Evolutionary conservation across 116 monocot species (phyloP).

Genomic region (Posidonia oceanica): DNA sequence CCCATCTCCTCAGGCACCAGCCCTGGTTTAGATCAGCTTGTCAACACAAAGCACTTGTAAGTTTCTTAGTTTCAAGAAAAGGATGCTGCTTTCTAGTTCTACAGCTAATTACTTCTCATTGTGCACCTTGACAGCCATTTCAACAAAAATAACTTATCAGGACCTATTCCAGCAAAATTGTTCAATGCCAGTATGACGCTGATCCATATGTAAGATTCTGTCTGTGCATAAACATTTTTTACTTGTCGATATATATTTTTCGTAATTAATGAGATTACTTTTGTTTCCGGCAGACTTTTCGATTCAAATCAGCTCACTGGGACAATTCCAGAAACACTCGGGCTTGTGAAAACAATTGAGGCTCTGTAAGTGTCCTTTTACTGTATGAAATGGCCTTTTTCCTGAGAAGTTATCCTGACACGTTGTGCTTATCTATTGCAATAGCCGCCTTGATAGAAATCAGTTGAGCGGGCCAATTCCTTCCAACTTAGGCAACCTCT

Average conservation of each 20-base stretch:
- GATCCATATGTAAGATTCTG: slow-evolving; percentile 80
- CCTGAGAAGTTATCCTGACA: not conserved
- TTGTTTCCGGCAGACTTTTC: slow-evolving; percentile 42
- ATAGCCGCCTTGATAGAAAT: slow-evolving; percentile 78
- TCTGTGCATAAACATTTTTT: not conserved
- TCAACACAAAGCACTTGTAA: slow-evolving; percentile 80
- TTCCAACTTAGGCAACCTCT: slow-evolving; percentile 54
- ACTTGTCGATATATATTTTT: not conserved
- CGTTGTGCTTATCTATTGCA: slow-evolving; percentile 5
- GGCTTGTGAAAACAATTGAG: slow-evolving; percentile 37
- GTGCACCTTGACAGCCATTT: slow-evolving; percentile 60
- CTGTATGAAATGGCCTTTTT: not conserved
- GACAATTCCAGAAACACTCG: slow-evolving; percentile 57
- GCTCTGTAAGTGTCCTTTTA: slow-evolving; percentile 64
- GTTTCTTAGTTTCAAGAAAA: slow-evolving; percentile 13
- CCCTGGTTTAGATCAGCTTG: slow-evolving; percentile 71
- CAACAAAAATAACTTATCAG: slow-evolving; percentile 79
- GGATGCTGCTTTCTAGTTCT: not conserved
- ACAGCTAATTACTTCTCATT: not conserved
- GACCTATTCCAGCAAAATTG: slow-evolving; percentile 52
- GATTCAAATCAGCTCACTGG: slow-evolving; percentile 73
- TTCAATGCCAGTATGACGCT: slow-evolving; percentile 69
- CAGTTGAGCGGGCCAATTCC: slow-evolving; percentile 41
- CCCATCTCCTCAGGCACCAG: slow-evolving; percentile 45
- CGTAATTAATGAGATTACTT: not conserved